Evolutionary conservation across 805 yeast genomes (phyloP), one percentile per base, ranked within the genome.

Genomic region (Ogataea corticis): DNA sequence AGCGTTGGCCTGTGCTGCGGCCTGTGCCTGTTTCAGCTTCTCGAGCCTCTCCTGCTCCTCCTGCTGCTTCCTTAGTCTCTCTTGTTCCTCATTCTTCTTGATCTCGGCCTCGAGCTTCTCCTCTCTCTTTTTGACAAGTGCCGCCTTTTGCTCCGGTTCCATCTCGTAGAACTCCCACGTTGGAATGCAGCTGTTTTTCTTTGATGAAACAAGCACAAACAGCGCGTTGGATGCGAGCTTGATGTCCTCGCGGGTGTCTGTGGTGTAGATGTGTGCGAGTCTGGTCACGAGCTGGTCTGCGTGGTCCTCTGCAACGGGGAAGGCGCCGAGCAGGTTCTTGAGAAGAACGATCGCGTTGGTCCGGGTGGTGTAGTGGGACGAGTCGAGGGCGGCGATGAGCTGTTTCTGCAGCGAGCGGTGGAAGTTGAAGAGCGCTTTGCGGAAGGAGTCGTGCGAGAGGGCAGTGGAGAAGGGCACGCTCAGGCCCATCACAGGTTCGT

Each of bases 281-380:
- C 71, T 63, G 4, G 62, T 66, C 7, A 74, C 63, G 1, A 90
- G 58, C 6, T 58, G 46, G 44, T 77, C 80, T 28, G 89, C 83
- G 45, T 87, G 91, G 23, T 76, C 81, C 41, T 80, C 82, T 12
- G 87, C 76, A 10, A 73, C 68, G 0, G 97, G 96, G 59, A 80
- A 89, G 13, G 76, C 73, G 2, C 75, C 73, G 15, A 83, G 66
- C 17, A 63, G 41, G 52, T 80, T 81, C 59, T 84, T 87, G 69
- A 90, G 69, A 55, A 88, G 79, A 1, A 87, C 84, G 47, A 90
- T 86, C 3, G 88, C 79, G 64, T 90, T 91, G 44, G 90, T 78
- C 42, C 94, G 75, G 2, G 86, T 82, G 80, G 87, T 85, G 61
- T 89, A 91, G 44, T 84, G 85, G 3, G 68, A 62, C 6, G 77